Percentiles rank a stretch among this genome's conserved stretches.
Evolutionary conservation across 2,329 filamentous ascomycete genomes (phyloP).

Genomic region (Magnaporthiopsis incrustans): DNA sequence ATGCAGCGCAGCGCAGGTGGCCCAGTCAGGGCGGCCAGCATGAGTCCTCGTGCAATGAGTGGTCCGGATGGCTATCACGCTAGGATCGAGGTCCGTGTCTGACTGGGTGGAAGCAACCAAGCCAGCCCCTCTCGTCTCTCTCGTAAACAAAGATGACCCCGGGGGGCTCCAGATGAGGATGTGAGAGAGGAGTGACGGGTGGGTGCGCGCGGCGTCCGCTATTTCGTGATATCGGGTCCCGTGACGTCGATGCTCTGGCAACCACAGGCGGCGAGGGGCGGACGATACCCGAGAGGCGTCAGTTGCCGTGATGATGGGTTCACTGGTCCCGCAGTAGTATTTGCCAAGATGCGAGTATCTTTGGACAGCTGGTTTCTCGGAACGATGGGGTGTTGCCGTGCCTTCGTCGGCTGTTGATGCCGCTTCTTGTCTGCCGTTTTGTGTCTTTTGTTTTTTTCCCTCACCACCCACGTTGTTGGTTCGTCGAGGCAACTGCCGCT

Average conservation of each 20-base stretch:
- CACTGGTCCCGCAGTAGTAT: neutral
- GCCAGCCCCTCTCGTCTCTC: slow-evolving; percentile 15
- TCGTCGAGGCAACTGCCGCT: neutral
- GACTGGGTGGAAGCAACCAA: slow-evolving; percentile 12
- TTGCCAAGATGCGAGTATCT: neutral
- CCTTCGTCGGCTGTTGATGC: neutral
- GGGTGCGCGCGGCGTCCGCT: neutral
- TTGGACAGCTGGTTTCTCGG: neutral
- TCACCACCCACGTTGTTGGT: neutral
- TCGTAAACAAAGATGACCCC: slow-evolving; percentile 4
- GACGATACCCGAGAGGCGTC: neutral
- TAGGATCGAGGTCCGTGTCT: slow-evolving; percentile 22
- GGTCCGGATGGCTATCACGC: slow-evolving; percentile 25
- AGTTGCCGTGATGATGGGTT: neutral
- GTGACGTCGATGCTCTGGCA: neutral
- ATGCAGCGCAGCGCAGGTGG: slow-evolving; percentile 26
- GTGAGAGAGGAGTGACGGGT: neutral
- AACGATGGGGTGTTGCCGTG: no score
- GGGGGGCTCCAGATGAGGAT: neutral
- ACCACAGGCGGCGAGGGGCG: neutral
- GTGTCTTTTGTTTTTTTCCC: neutral
- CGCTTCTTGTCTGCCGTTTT: neutral
- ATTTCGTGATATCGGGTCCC: neutral
- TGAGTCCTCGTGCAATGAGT: slow-evolving; percentile 27
- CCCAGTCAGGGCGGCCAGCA: slow-evolving; percentile 30